Percentiles rank a stretch among this genome's conserved stretches.
phyloP scores from a whole-genome alignment of 192 early-diverging fungal species.

The Glomus cerebriforme region DNA sequence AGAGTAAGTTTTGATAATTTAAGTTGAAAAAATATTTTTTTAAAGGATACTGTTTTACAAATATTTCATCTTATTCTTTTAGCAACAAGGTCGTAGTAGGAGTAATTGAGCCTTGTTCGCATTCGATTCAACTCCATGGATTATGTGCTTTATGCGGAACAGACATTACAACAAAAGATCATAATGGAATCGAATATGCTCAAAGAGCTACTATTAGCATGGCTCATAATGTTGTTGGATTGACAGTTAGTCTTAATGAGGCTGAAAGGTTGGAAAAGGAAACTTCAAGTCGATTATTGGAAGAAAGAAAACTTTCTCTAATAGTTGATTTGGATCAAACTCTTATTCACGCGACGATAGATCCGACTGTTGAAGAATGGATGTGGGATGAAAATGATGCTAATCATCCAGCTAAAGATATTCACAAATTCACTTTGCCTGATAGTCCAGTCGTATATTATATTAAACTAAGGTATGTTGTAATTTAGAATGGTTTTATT shows the following conservation, averaged over 20 bases:
- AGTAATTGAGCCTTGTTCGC: slow-evolving; percentile 62
- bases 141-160: slow-evolving; percentile 83
- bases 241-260: slow-evolving; percentile 72
- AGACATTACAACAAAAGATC: slow-evolving; percentile 53
- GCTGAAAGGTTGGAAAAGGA: slow-evolving; percentile 73
- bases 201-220: slow-evolving; percentile 74
- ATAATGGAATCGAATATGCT: slow-evolving; percentile 44
- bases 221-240: slow-evolving; percentile 69
- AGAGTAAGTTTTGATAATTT: neutral
- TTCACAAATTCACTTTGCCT: slow-evolving; percentile 74
- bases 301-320: slow-evolving; percentile 75
- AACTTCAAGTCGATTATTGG: slow-evolving; percentile 63
- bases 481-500: neutral
- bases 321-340: slow-evolving; percentile 98
- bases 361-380: slow-evolving; percentile 77
- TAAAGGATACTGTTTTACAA: neutral
- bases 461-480: slow-evolving; percentile 77
- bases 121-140: slow-evolving; percentile 73
- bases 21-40: neutral
- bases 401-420: slow-evolving; percentile 63
- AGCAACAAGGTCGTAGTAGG: neutral
- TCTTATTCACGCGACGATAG: slow-evolving; percentile 89
- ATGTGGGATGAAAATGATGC: slow-evolving; percentile 61
- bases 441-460: slow-evolving; percentile 70
- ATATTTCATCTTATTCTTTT: neutral